Conservation (phyloP, 2,329 filamentous ascomycete species). For the Aspergillus novoparasiticus region DNA sequence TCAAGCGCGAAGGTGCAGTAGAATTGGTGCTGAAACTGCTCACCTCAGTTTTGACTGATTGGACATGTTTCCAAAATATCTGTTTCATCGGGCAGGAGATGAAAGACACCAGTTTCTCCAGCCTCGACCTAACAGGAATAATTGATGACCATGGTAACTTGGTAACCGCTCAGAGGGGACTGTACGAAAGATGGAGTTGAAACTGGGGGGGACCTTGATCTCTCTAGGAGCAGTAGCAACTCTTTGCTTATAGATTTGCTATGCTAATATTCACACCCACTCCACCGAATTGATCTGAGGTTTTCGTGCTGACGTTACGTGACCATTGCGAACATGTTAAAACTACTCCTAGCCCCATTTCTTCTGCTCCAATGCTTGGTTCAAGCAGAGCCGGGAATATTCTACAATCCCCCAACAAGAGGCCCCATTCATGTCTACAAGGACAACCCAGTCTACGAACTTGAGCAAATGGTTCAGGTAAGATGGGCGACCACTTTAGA, state of each 20-base stretch:
- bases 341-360: not conserved
- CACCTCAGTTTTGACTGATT: too few species aligned
- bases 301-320: not conserved
- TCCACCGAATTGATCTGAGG: not conserved
- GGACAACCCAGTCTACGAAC: slow-evolving; percentile 1
- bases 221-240: not conserved
- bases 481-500: slow-evolving; percentile 2
- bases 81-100: too few species aligned
- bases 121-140: not conserved
- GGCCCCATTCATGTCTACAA: not conserved
- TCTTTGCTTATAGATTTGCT: not conserved
- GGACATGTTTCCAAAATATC: too few species aligned
- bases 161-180: not conserved
- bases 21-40: not conserved
- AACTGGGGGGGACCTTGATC: not conserved
- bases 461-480: slow-evolving; percentile 2
- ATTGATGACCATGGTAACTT: not conserved
- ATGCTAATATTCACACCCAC: not conserved
- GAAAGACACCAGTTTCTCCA: not conserved
- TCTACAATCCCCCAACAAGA: slow-evolving; percentile 1
- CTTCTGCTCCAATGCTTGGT: not conserved
- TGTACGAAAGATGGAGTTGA: not conserved
- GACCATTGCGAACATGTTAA: not conserved
- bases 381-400: not conserved
- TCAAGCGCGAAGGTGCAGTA: not conserved